Percentiles rank a stretch among this genome's conserved stretches.
Conservation (phyloP, 2,329 filamentous ascomycete species). For the Scedosporium apiospermum region DNA sequence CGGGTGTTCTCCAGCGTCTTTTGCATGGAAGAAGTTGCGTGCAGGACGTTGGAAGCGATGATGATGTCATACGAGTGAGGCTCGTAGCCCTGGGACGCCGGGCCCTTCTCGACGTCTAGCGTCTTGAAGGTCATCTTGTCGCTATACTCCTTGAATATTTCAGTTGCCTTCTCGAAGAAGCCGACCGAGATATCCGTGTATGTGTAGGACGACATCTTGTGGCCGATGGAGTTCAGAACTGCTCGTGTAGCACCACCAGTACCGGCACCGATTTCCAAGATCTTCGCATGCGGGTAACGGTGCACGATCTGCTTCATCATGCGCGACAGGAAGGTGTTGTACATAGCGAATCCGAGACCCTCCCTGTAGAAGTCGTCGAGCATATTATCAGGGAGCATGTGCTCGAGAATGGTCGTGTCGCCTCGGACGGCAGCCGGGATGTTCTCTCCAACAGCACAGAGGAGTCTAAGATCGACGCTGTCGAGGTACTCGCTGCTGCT, state of each 20-base stretch:
- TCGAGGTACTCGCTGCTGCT: background rate
- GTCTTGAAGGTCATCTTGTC: constrained; percentile 15
- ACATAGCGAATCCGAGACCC: constrained; percentile 3
- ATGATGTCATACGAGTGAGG: constrained; percentile 13
- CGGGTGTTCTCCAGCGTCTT: constrained; percentile 12
- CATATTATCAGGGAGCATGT: constrained; percentile 19
- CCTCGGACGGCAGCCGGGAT: constrained; percentile 21
- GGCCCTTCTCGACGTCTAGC: constrained; percentile 12
- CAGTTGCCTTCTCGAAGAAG: constrained; percentile 21
- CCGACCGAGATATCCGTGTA: constrained; percentile 29
- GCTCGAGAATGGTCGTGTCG: constrained; percentile 20
- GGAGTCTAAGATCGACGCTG: constrained; percentile 2
- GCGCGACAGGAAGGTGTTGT: background rate
- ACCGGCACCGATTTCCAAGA: background rate
- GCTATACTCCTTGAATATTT: constrained; percentile 6
- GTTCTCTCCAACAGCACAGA: constrained; percentile 17
- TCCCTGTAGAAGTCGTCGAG: constrained; percentile 18
- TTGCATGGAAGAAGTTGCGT: constrained; percentile 18
- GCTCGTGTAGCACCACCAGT: background rate
- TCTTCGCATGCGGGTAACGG: background rate
- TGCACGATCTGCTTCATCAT: background rate
- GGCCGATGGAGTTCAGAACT: background rate
- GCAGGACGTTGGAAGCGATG: constrained; percentile 19
- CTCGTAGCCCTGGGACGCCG: constrained; percentile 11
- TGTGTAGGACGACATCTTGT: constrained; percentile 16